A percentile compares a stretch with the other conserved stretches of the same genome.
These are phyloP conservation scores for Carex pumila DNA, from an alignment of 176 grass and related monocot species.

Conservation along the genomic window DNA sequence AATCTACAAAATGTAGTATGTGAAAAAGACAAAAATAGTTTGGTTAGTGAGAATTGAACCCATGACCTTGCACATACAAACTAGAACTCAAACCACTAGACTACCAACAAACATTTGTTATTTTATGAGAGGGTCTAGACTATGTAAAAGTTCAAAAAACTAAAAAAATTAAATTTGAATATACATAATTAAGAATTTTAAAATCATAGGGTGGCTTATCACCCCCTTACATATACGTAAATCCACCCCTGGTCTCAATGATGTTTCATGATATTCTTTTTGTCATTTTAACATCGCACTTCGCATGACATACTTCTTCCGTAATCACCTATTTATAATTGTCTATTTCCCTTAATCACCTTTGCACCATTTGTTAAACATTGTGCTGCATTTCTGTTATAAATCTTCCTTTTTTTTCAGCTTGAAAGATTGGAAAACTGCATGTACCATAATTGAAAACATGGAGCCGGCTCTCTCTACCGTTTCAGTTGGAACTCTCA, in stretches of 20 bases:
- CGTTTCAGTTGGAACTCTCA: constrained; percentile 65
- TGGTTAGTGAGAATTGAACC: too few species aligned
- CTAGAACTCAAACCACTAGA: too few species aligned
- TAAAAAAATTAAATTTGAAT: too few species aligned
- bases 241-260: neutral
- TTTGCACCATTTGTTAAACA: neutral
- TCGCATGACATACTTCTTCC: constrained; percentile 16
- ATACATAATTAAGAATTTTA: too few species aligned
- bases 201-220: too few species aligned
- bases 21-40: too few species aligned
- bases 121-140: too few species aligned
- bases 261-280: neutral
- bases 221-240: too few species aligned
- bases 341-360: neutral
- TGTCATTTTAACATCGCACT: constrained; percentile 13
- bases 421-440: constrained; percentile 75
- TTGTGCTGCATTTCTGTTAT: neutral
- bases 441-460: constrained; percentile 59
- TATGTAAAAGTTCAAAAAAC: too few species aligned
- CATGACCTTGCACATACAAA: too few species aligned
- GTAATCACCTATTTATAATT: neutral
- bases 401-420: constrained; percentile 30
- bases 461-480: constrained; percentile 66
- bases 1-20: too few species aligned
- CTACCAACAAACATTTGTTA: too few species aligned